phyloP scores from a whole-genome alignment of 345 rosid species.

The Isatis tinctoria region DNA sequence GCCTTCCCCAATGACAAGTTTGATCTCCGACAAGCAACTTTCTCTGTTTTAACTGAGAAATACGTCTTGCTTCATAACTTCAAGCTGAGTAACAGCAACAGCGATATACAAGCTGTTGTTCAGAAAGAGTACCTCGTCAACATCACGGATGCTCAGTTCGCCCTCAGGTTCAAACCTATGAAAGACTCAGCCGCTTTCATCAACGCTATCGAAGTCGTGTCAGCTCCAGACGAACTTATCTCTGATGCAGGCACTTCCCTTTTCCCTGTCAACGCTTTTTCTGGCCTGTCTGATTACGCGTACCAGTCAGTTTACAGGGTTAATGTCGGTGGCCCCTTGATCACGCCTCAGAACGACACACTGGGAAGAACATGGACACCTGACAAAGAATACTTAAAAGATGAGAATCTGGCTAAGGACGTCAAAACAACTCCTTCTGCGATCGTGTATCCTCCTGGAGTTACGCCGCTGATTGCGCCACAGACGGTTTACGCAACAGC shows the following conservation, averaged over 20 bases:
- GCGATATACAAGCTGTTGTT: constrained; percentile 6
- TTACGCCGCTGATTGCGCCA: constrained; percentile 60
- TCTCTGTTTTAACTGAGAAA: constrained; percentile 50
- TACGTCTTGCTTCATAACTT: constrained; percentile 57
- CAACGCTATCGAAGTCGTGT: constrained; percentile 66
- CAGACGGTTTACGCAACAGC: constrained; percentile 54
- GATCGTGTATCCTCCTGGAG: constrained; percentile 37
- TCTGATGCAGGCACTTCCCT: constrained; percentile 44
- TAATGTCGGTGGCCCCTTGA: constrained; percentile 62
- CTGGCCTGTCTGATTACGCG: constrained; percentile 40
- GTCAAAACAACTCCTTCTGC: constrained; percentile 35
- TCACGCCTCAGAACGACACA: constrained; percentile 59
- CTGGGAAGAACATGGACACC: constrained; percentile 52
- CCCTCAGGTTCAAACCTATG: constrained; percentile 46
- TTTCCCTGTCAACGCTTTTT: constrained; percentile 39
- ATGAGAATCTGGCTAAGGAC: constrained; percentile 30
- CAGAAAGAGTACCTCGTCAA: constrained; percentile 57
- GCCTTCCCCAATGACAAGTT: constrained; percentile 35
- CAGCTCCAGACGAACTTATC: constrained; percentile 58
- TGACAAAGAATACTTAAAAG: constrained; percentile 44
- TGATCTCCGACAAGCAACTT: constrained; percentile 49
- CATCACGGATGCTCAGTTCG: constrained; percentile 36
- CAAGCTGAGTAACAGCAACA: constrained; percentile 33
- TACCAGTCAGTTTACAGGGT: constrained; percentile 58
- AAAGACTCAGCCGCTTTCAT: constrained; percentile 56